These are phyloP conservation scores for Gloeostereum incarnatum DNA, from an alignment of 768 basidiomycete genomes.

Conservation along the genomic window DNA sequence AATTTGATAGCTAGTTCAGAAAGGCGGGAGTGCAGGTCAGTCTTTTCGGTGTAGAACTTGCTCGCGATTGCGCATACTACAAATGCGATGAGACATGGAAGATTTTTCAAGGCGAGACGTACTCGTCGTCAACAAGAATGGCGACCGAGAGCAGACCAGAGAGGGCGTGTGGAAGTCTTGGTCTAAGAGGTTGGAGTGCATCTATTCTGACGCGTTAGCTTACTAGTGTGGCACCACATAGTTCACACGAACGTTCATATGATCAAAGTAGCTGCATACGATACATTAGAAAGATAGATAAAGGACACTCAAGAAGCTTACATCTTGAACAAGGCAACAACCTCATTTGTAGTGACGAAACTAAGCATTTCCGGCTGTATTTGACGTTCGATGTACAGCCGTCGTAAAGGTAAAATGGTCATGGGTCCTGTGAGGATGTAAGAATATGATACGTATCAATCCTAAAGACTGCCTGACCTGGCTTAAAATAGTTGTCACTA, in stretches of 20 bases:
- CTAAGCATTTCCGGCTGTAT: slow-evolving; percentile 90
- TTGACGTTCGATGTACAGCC: slow-evolving; percentile 81
- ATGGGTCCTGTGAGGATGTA: slow-evolving; percentile 56
- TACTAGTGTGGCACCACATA: slow-evolving; percentile 3
- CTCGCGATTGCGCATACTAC: slow-evolving; percentile 92
- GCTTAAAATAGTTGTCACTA: slow-evolving; percentile 86
- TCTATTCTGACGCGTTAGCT: slow-evolving; percentile 27
- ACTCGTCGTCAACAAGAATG: slow-evolving; percentile 93
- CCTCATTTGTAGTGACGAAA: slow-evolving; percentile 83
- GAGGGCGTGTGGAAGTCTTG: slow-evolving; percentile 89
- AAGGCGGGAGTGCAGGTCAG: slow-evolving; percentile 74
- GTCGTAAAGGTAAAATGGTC: slow-evolving; percentile 76
- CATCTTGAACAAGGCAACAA: slow-evolving; percentile 88
- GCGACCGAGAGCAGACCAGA: slow-evolving; percentile 88
- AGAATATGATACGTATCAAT: slow-evolving; percentile 4
- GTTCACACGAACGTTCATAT: slow-evolving; percentile 59
- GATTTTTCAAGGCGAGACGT: slow-evolving; percentile 18
- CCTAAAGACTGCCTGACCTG: slow-evolving; percentile 40
- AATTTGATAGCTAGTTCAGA: slow-evolving; percentile 80
- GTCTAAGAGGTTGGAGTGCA: slow-evolving; percentile 77
- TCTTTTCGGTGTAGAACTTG: slow-evolving; percentile 76
- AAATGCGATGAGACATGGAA: slow-evolving; percentile 1
- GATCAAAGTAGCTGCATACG: slow-evolving; percentile 54
- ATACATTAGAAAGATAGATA: slow-evolving; percentile 3
- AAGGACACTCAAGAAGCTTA: too few species aligned